Evolutionary conservation across 495 filamentous ascomycete species (phyloP), one percentile per base, ranked within the genome.

Genomic region (Acidomyces sp.): DNA sequence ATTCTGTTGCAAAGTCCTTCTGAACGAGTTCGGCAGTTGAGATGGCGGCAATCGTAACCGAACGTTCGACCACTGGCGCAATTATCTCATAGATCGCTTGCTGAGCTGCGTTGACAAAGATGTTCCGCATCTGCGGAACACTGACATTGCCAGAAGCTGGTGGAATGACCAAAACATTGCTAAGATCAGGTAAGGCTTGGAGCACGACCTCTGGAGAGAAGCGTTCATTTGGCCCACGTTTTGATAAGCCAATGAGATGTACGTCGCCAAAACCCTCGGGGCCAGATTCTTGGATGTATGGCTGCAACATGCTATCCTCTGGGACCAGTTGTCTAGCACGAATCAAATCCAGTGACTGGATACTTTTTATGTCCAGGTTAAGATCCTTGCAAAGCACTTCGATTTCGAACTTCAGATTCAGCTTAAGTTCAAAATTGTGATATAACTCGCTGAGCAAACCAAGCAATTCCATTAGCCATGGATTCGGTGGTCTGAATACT

Each of bases 381-480:
- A 99, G 66, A 20, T 83, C 85, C 56, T 85, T 90, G 63, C 85
- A 96, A 7, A 99, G 68, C 6, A 96, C 85, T 57, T 99, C 90
- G 48, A 99, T 96, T 56, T 96, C 90, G 49, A 99, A 99, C 53
- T 93, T 95, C 24, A 88, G 74, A 49, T 95, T 93, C 28, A 95
- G 69, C 57, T 94, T 96, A 30, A 96, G 60, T 48, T 93, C 85
- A n/a, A 82, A 83, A 52, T 75, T 78, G 45, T 92, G 77, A 47
- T 96, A 96, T 12, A 99, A 71, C 48, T 96, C 90, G 37, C 90
- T 78, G 34, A 99, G 68, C 11, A 93, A 63, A 28, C 79, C 70
- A 38, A 96, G 68, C 26, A 95, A 84, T 41, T 96, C 90, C 83
- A 95, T 88, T 41, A 92, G 46, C 90, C 90, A 99, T 7, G 90